Evolutionary conservation across 768 basidiomycete genomes (phyloP).

Genomic region (Hericium coralloides): DNA sequence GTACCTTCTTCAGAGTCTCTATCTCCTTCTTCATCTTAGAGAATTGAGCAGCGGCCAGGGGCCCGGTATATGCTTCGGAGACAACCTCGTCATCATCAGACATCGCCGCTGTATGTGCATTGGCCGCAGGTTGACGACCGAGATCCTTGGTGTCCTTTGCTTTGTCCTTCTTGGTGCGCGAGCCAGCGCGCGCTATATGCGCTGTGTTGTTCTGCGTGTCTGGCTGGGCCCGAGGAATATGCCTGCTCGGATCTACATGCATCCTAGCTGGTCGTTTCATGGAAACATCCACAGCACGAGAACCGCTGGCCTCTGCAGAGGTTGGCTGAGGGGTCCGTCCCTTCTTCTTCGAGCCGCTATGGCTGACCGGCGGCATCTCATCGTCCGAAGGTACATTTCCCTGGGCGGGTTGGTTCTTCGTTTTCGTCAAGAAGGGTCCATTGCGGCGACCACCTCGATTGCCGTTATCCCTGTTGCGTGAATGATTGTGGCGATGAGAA

Average conservation of each 20-base stretch:
- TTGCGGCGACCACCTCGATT: background rate
- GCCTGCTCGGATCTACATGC: background rate
- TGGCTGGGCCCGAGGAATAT: background rate
- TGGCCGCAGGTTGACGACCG: background rate
- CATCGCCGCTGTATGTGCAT: background rate
- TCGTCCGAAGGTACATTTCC: slow-evolving; percentile 6
- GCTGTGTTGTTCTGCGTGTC: background rate
- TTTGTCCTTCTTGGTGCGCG: background rate
- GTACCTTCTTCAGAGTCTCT: slow-evolving; percentile 41
- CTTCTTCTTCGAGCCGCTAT: slow-evolving; percentile 11
- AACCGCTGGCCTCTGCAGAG: background rate
- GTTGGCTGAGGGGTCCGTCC: background rate
- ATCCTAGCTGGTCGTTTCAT: background rate
- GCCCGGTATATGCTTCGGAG: slow-evolving; percentile 20
- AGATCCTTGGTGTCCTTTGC: background rate
- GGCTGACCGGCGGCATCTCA: slow-evolving; percentile 1
- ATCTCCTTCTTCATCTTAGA: slow-evolving; percentile 50
- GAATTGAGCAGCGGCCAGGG: slow-evolving; percentile 38
- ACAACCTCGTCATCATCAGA: slow-evolving; percentile 8
- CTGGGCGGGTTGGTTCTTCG: slow-evolving; percentile 2
- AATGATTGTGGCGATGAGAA: background rate
- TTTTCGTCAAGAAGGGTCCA: slow-evolving; percentile 4
- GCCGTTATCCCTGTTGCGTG: background rate
- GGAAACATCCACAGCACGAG: background rate
- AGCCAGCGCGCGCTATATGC: background rate